Base-by-base conservation (phyloP, 2,329 filamentous ascomycete genomes). In the Colletotrichum tabaci region DNA sequence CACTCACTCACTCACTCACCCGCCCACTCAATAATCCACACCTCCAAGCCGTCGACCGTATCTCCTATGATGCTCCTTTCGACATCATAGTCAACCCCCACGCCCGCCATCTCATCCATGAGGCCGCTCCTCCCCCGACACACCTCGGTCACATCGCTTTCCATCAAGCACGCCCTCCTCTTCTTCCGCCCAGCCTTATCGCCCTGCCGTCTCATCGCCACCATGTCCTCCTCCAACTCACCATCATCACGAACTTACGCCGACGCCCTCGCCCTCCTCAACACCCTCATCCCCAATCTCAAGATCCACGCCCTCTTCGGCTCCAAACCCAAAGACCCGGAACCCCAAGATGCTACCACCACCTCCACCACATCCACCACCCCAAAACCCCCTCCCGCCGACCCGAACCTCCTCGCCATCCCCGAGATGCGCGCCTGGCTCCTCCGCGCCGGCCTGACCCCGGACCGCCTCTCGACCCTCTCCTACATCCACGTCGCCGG, bases 381-480 rank as follows among this genome's bases (percentile, higher is more conserved):
- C 56, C 23, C 47, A 18, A 21, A 30, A 16, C 49, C 26, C 18
- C 40, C 55, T 21, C 18, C 60, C n/a, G 8, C 46, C 23, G 66
- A 66, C 57, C 64, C 68, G 7, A 73, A 67, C 88, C 63, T 53
- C 65, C 68, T 71, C 65, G 66, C 93, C 10, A 90, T 96, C 58
- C 89, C 90, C 3, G 93, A 98, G 81, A 97, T 97, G 90, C 87
- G 90, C 74, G 88, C 91, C 72, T 97, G 94, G 88, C 89, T 94
- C 77, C 84, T 86, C 67, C 92, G 92, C 74, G 90, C 96, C 77
- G 94, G 95, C 75, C 95, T 98, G 0, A 57, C 68, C 18, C 68
- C 68, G 0, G 80, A 86, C 93, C 82, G 84, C 86, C 77, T 72
- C 79, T 68, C 26, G n/a, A 21, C 35, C 21, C 15, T 57, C 53